Evolutionary conservation across 179 eudicot genomes (phyloP).

Genomic region (Gypsophila paniculata): DNA sequence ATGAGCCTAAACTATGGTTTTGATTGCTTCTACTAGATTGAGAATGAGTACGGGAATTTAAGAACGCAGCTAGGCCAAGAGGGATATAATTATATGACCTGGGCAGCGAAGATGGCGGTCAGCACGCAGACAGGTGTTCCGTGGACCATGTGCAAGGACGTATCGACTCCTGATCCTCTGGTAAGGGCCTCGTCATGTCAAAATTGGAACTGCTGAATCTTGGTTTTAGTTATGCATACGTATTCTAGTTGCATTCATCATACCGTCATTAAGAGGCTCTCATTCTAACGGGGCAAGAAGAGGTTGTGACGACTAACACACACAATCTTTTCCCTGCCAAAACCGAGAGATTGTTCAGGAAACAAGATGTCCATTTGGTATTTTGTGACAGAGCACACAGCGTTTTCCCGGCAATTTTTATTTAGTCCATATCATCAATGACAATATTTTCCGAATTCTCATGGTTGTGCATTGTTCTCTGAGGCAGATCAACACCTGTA

Average conservation of each 20-base stretch:
- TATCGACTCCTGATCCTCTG: slow-evolving; percentile 89
- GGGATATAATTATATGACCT: slow-evolving; percentile 63
- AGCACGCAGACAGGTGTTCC: slow-evolving; percentile 79
- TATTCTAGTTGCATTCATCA: slow-evolving; percentile 9
- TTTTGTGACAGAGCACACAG: background rate
- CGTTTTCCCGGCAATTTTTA: background rate
- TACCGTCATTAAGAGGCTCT: background rate
- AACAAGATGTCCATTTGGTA: background rate
- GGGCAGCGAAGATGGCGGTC: slow-evolving; percentile 95
- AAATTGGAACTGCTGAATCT: background rate
- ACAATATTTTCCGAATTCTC: slow-evolving; percentile 1
- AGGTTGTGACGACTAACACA: too few species aligned
- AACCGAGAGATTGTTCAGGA: background rate
- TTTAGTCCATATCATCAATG: background rate
- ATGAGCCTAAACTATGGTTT: background rate
- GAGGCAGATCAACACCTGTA: slow-evolving; percentile 89
- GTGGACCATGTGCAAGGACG: slow-evolving; percentile 94
- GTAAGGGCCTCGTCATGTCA: slow-evolving; percentile 34
- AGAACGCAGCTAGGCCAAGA: slow-evolving; percentile 49
- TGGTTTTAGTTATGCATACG: slow-evolving; percentile 2
- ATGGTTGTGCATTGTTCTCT: slow-evolving; percentile 10
- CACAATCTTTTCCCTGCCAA: too few species aligned
- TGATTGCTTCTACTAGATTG: slow-evolving; percentile 45
- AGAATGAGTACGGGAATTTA: slow-evolving; percentile 82
- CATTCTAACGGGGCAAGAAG: background rate